phyloP scores from a whole-genome alignment of 148 eudicot species.

The Fallopia convolvulus region DNA sequence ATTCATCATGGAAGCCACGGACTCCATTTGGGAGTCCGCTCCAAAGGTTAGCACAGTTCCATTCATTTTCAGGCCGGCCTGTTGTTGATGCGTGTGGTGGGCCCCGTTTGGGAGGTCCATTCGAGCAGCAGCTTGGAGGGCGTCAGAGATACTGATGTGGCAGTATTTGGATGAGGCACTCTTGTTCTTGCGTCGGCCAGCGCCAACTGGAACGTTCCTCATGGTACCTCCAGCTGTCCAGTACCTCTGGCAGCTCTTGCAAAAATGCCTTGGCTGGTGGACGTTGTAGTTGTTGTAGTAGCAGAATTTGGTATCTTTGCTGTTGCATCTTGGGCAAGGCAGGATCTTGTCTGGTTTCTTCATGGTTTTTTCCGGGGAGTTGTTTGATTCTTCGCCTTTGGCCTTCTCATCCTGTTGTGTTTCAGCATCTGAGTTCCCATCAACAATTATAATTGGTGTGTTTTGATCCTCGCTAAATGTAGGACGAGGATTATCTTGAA shows the following conservation, averaged over 20 bases:
- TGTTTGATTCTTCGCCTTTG: slow-evolving; percentile 28
- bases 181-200: slow-evolving; percentile 93
- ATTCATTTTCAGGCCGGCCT: slow-evolving; percentile 14
- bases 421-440: slow-evolving; percentile 33
- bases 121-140: slow-evolving; percentile 38
- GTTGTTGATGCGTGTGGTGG: slow-evolving; percentile 14
- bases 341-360: slow-evolving; percentile 89
- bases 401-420: slow-evolving; percentile 27
- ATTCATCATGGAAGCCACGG: slow-evolving; percentile 41
- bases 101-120: slow-evolving; percentile 35
- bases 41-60: slow-evolving; percentile 67
- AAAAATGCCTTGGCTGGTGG: slow-evolving; percentile 89
- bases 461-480: slow-evolving; percentile 25
- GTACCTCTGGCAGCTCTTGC: slow-evolving; percentile 92
- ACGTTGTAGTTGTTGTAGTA: slow-evolving; percentile 93
- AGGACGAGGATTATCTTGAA: slow-evolving; percentile 16
- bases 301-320: slow-evolving; percentile 97
- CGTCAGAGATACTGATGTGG: slow-evolving; percentile 55
- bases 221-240: slow-evolving; percentile 99
- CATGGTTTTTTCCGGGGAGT: slow-evolving; percentile 40
- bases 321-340: slow-evolving; percentile 93
- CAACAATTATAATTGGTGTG: slow-evolving; percentile 18
- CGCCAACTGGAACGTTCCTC: slow-evolving; percentile 90
- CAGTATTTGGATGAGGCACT: slow-evolving; percentile 45
- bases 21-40: slow-evolving; percentile 32